Evolutionary conservation across 768 basidiomycete species (phyloP).

Genomic region (Pleurotus tuoliensis): DNA sequence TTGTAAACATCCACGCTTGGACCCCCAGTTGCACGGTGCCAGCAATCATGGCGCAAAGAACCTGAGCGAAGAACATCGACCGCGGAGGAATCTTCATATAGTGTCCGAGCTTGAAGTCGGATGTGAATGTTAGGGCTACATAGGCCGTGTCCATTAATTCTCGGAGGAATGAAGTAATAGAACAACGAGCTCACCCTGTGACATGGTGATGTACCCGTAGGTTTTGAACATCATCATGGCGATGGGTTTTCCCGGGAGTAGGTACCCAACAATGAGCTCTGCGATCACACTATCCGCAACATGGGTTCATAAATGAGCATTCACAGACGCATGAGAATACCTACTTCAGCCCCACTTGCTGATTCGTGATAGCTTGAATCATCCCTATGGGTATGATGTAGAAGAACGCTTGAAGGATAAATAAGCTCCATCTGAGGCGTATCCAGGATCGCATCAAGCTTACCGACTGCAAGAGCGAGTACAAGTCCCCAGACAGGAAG

Average conservation of each 20-base stretch:
- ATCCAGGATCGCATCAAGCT: constrained; percentile 12
- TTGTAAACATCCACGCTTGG: constrained; percentile 73
- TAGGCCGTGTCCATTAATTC: not conserved
- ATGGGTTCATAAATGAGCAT: too few species aligned
- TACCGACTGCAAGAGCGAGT: constrained; percentile 60
- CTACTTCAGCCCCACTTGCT: constrained; percentile 32
- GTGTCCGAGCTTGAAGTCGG: constrained; percentile 79
- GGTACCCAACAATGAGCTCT: constrained; percentile 78
- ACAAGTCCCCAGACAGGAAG: constrained; percentile 40
- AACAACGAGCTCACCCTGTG: constrained; percentile 31
- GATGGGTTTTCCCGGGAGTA: constrained; percentile 70
- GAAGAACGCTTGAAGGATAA: constrained; percentile 34
- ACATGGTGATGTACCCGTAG: constrained; percentile 70
- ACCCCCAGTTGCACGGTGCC: constrained; percentile 75
- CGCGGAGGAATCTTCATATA: constrained; percentile 76
- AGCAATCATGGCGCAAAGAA: constrained; percentile 62
- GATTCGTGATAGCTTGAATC: constrained; percentile 70
- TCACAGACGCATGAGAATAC: constrained; percentile 27
- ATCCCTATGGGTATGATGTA: constrained; percentile 75
- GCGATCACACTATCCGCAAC: constrained; percentile 54
- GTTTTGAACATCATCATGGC: constrained; percentile 90
- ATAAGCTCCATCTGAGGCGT: not conserved
- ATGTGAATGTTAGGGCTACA: constrained; percentile 59
- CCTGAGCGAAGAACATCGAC: constrained; percentile 69
- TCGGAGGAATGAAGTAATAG: not conserved